Conservation (phyloP, 2,329 filamentous ascomycete species). For the Curvularia verruculosa region DNA sequence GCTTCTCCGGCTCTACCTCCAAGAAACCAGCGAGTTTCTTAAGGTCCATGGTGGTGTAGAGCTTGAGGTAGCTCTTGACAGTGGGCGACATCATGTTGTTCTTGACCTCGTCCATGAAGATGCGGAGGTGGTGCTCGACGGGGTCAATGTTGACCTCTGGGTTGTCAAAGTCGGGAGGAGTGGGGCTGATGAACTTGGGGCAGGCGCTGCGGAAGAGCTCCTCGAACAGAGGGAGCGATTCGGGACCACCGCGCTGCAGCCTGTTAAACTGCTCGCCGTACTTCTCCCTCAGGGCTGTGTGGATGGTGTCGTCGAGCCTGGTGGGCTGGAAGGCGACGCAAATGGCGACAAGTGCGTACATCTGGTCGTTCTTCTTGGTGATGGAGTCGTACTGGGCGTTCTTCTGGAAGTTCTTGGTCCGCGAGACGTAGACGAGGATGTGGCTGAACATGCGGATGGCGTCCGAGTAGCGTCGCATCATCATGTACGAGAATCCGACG, state of each 20-base stretch:
- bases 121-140: slow-evolving; percentile 91
- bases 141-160: slow-evolving; percentile 95
- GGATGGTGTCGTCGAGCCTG: slow-evolving; percentile 96
- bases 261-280: slow-evolving; percentile 98
- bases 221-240: slow-evolving; percentile 95
- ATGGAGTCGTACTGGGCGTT: slow-evolving; percentile 97
- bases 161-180: slow-evolving; percentile 96
- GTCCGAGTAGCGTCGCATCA: slow-evolving; percentile 99
- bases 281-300: slow-evolving; percentile 97
- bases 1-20: slow-evolving; percentile 93
- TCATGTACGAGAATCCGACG: slow-evolving; percentile 99
- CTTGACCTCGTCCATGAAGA: slow-evolving; percentile 99
- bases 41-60: slow-evolving; percentile 99
- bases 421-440: slow-evolving; percentile 97
- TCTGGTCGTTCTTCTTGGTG: slow-evolving; percentile 99
- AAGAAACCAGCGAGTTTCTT: slow-evolving; percentile 98
- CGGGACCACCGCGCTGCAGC: slow-evolving; percentile 93
- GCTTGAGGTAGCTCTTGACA: slow-evolving; percentile 96
- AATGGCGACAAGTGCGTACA: slow-evolving; percentile 98
- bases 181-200: slow-evolving; percentile 99
- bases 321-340: slow-evolving; percentile 98
- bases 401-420: slow-evolving; percentile 99
- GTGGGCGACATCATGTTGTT: slow-evolving; percentile 98
- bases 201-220: slow-evolving; percentile 97
- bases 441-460: slow-evolving; percentile 99